A percentile compares a stretch with the other conserved stretches of the same genome.
Evolutionary conservation across 805 yeast species (phyloP).

Genomic region (Saturnispora quitensis): DNA sequence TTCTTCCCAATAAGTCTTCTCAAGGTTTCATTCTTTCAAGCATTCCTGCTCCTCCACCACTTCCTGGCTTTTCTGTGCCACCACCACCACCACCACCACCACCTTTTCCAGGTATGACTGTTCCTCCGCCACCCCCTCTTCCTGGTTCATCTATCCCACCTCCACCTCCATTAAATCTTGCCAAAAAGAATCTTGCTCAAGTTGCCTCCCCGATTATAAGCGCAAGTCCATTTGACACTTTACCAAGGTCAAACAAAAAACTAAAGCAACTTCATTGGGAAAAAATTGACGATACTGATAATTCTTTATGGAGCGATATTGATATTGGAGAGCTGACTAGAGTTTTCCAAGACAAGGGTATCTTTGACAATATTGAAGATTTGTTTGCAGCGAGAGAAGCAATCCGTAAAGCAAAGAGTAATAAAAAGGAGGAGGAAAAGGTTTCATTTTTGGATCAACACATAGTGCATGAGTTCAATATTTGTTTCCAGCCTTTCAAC

Average conservation of each 20-base stretch:
- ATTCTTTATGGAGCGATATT: slow-evolving; percentile 77
- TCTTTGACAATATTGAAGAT: slow-evolving; percentile 73
- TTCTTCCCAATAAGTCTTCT: slow-evolving; percentile 15
- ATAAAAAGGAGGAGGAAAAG: slow-evolving; percentile 40
- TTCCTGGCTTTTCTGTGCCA: slow-evolving; percentile 13
- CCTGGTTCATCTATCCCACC: slow-evolving; percentile 25
- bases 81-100: slow-evolving; percentile 26
- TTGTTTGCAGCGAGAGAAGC: slow-evolving; percentile 79
- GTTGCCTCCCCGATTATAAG: slow-evolving; percentile 19
- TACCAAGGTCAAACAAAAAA: slow-evolving; percentile 64
- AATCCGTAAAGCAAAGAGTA: slow-evolving; percentile 39
- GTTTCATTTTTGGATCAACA: slow-evolving; percentile 71
- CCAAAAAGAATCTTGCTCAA: slow-evolving; percentile 3
- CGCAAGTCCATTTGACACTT: slow-evolving; percentile 35
- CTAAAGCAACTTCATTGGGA: slow-evolving; percentile 98
- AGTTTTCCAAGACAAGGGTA: slow-evolving; percentile 64
- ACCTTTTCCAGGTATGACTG: slow-evolving; percentile 22
- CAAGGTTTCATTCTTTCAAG: slow-evolving; percentile 21
- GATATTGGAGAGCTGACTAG: slow-evolving; percentile 52
- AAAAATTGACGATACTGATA: slow-evolving; percentile 71
- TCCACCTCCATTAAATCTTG: slow-evolving; percentile 24
- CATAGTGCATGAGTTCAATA: slow-evolving; percentile 89
- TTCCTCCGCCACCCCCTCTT: slow-evolving; percentile 27
- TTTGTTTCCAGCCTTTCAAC: slow-evolving; percentile 76
- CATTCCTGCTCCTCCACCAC: slow-evolving; percentile 23